Conservation (phyloP, 345 rosid species). For the Eucalyptus regnans region DNA sequence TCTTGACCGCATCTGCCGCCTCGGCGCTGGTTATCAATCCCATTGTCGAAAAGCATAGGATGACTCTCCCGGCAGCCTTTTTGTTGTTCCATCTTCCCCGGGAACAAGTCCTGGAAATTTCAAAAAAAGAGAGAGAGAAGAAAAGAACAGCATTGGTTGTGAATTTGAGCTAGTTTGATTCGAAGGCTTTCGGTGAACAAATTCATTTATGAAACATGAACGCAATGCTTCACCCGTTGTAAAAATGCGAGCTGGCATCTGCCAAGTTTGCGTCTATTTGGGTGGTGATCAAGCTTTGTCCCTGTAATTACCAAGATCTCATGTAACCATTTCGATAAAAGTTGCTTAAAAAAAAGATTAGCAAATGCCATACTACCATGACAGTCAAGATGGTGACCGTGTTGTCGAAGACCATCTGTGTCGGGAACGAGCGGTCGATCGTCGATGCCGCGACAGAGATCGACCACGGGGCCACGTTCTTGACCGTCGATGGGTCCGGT, state of each 20-base stretch:
- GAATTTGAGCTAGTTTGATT: neutral
- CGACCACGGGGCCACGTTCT: constrained; percentile 53
- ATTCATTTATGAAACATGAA: neutral
- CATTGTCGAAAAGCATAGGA: constrained; percentile 45
- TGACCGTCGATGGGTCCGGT: constrained; percentile 21
- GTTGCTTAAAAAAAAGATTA: neutral
- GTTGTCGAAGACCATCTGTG: constrained; percentile 15
- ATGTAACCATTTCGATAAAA: neutral
- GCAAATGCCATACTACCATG: constrained; percentile 12
- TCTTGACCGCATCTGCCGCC: constrained; percentile 42
- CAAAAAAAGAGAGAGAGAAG: neutral
- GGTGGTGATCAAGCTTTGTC: constrained; percentile 43
- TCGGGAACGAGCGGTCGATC: constrained; percentile 37
- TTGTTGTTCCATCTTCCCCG: constrained; percentile 10
- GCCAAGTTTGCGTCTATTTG: constrained; percentile 30
- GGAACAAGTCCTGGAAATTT: constrained; percentile 25
- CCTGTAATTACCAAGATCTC: constrained; percentile 13
- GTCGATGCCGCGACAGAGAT: constrained; percentile 50
- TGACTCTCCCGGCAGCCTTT: constrained; percentile 21
- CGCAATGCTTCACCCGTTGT: constrained; percentile 19
- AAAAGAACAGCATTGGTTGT: neutral
- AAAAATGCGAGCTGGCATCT: constrained; percentile 25
- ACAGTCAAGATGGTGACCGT: constrained; percentile 3
- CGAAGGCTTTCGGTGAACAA: neutral
- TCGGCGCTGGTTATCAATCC: constrained; percentile 22